Base-by-base conservation (phyloP, 2,329 filamentous ascomycete genomes). In the Epichloe elymi region DNA sequence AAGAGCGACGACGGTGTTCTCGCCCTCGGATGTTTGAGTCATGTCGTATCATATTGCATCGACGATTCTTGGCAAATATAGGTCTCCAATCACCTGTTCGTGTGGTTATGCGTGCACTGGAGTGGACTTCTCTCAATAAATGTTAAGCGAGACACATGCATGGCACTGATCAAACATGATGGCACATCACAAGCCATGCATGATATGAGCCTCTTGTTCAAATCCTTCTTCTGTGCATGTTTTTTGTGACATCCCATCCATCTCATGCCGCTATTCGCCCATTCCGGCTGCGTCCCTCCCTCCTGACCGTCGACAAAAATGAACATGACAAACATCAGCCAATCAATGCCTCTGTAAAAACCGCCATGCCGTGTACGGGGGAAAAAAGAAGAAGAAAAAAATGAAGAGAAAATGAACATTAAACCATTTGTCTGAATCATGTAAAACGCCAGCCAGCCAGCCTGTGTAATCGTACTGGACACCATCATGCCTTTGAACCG, bases 201-300 rank as follows among this genome's bases (percentile, higher is more conserved):
- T 37, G 17, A 23, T n/a, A 20, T 10, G 33, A 4, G 5, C 12
- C n/a, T 15, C 30, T 38, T 38, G 33, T 38, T 46, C 44, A 38
- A 26, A 38, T 17, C 17, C 15, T 47, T 47, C 10, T 30, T 15
- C 12, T 39, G 10, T 19, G 36, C 36, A 11, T 47, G 19, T 39
- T 19, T 30, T 39, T 39, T 47, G 20, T 30, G 26, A 36, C 30
- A 19, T 55, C 53, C 51, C 53, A 48, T 57, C 56, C 57, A 58
- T 58, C 49, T 51, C 55, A 55, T 44, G 40, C 33, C 33, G 20
- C 46, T 40, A 30, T 23, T 45, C 35, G 36, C 26, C 50, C 36
- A 42, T 46, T 17, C 50, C 40, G 17, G 14, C 35, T 15, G 17
- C 30, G 40, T 17, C 55, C 49, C 36, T 17, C 54, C 49, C 48